Percentiles rank a stretch among this genome's conserved stretches.
Conservation (phyloP, 2,329 filamentous ascomycete genomes). For the Thielaviopsis ethacetica region DNA sequence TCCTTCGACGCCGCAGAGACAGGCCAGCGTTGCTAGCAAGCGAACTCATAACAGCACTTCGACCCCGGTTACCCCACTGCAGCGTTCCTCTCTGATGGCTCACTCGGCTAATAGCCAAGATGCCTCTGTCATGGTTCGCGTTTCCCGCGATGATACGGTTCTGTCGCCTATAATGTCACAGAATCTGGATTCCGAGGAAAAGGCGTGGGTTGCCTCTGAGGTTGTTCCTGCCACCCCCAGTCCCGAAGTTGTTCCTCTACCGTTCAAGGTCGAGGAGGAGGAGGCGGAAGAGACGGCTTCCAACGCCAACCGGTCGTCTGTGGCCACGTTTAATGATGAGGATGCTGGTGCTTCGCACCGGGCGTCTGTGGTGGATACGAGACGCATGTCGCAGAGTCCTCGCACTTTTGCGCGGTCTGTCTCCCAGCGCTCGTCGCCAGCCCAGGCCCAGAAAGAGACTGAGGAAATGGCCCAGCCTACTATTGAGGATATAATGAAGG, state of each 20-base stretch:
- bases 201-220: slow-evolving; percentile 3
- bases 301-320: slow-evolving; percentile 42
- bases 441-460: slow-evolving; percentile 15
- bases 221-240: slow-evolving; percentile 19
- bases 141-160: slow-evolving; percentile 31
- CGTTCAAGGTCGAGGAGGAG: slow-evolving; percentile 41
- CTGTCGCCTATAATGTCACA: slow-evolving; percentile 15
- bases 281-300: slow-evolving; percentile 14
- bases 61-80: neutral
- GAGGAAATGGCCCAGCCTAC: slow-evolving; percentile 18
- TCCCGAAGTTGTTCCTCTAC: slow-evolving; percentile 46
- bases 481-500: slow-evolving; percentile 29
- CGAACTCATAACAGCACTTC: neutral
- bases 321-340: slow-evolving; percentile 46
- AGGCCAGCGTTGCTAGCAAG: neutral
- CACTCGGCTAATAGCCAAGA: slow-evolving; percentile 25
- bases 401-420: slow-evolving; percentile 27
- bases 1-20: neutral
- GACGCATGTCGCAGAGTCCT: slow-evolving; percentile 33
- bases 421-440: slow-evolving; percentile 20
- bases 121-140: slow-evolving; percentile 35
- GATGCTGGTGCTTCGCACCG: slow-evolving; percentile 15
- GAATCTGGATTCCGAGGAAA: slow-evolving; percentile 9
- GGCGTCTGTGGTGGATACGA: slow-evolving; percentile 17
- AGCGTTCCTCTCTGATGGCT: slow-evolving; percentile 23